Evolutionary conservation across 2,329 filamentous ascomycete species (phyloP), one percentile per base, ranked within the genome.

Genomic region (Sodiomyces alkalinus): DNA sequence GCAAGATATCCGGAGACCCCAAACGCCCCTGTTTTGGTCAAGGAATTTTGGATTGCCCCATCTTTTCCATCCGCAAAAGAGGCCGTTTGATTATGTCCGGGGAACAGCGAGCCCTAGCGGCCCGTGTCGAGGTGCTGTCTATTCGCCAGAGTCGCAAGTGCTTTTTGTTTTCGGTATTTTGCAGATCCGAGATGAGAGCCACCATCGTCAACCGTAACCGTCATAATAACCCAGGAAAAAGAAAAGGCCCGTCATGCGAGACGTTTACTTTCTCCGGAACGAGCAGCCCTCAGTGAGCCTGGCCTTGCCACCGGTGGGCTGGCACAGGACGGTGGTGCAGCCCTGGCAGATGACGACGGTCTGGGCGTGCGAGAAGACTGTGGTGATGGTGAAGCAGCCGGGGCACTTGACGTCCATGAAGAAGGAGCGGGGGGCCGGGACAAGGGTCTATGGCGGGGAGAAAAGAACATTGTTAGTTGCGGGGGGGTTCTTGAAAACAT

Each of bases 361-460:
- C 75, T 98, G 90, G 63, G 90, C 90, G 75, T 98, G 90, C 42
- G 87, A 96, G 82, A 96, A 98, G 66, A 98, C 90, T 62, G 90
- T 98, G 63, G 90, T 98, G 76, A 98, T 98, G 64, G 86, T 94
- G 80, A 96, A 98, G 82, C 90, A 98, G 55, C 90, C 90, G 60
- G 90, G 90, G 81, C 90, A 98, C 80, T 98, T 98, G 73, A 98
- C 90, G 61, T 98, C 90, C 90, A 98, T 98, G 82, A 98, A 98
- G 81, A 96, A 98, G 47, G 87, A 96, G 62, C 90, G 83, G 53
- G 90, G 90, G 45, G 74, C 79, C 53, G 90, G 90, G 58, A 98
- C 90, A 52, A 98, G 81, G 47, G 74, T 85, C 85, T 92, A 46
- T 39, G 28, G 17, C 15, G 32, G 31, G 11, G 10, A 28, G 25